Percentiles rank a stretch among this genome's conserved stretches.
These are phyloP conservation scores for Cladochytrium replicatum DNA, from an alignment of 192 early-diverging fungal genomes.

Conservation along the genomic window DNA sequence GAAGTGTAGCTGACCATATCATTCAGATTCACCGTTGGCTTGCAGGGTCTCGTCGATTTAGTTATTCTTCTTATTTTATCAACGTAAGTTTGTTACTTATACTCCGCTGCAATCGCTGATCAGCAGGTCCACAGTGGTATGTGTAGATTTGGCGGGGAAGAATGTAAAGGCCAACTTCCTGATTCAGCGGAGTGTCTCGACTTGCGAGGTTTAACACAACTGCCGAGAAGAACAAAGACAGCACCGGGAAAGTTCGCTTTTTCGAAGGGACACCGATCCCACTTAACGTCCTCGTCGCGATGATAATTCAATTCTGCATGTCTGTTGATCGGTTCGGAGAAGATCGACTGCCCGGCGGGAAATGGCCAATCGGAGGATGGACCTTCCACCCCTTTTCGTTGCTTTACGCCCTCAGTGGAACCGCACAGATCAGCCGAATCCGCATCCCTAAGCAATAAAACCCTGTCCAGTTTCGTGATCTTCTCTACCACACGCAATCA, in stretches of 20 bases:
- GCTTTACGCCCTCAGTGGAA: slow-evolving; percentile 67
- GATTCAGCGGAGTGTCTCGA: slow-evolving; percentile 50
- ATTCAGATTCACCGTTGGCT: slow-evolving; percentile 64
- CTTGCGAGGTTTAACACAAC: slow-evolving; percentile 85
- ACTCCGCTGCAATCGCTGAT: no score
- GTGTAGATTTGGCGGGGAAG: no score
- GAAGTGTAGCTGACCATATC: background rate
- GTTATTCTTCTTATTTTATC: slow-evolving; percentile 77
- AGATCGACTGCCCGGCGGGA: slow-evolving; percentile 36
- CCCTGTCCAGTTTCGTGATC: no score
- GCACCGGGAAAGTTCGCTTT: slow-evolving; percentile 64
- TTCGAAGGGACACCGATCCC: slow-evolving; percentile 92
- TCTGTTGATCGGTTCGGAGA: slow-evolving; percentile 29
- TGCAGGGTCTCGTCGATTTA: slow-evolving; percentile 72
- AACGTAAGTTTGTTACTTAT: no score
- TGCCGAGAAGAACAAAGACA: slow-evolving; percentile 64
- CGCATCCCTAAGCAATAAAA: slow-evolving; percentile 66
- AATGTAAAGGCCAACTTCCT: no score
- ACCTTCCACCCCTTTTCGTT: slow-evolving; percentile 72
- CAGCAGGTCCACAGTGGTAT: no score
- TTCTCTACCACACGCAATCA: no score
- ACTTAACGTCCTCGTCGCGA: slow-evolving; percentile 34
- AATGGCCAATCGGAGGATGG: slow-evolving; percentile 48
- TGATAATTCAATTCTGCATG: slow-evolving; percentile 55
- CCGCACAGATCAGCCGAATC: slow-evolving; percentile 72